Percentiles rank a stretch among this genome's conserved stretches.
phyloP scores from a whole-genome alignment of 2,329 filamentous ascomycete species.

The Xylariaceae sp. region DNA sequence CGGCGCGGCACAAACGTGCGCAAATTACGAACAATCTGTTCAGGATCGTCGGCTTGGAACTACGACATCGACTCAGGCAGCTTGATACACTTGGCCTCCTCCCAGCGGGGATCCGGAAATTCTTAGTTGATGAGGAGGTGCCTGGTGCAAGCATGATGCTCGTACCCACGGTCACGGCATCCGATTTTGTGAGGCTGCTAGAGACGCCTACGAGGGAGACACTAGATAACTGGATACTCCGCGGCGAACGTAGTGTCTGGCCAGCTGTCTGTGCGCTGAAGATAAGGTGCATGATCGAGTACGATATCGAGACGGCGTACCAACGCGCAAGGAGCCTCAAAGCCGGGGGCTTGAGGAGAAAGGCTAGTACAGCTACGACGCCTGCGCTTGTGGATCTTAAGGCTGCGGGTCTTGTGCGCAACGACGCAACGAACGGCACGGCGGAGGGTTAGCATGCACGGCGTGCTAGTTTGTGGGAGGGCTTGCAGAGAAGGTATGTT shows the following conservation, averaged over 20 bases:
- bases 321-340: conserved; percentile 67
- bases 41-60: conserved; percentile 68
- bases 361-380: conserved; percentile 29
- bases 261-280: conserved; percentile 79
- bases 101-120: conserved; percentile 64
- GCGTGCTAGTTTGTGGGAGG: too few species aligned
- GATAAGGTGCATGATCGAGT: conserved; percentile 79
- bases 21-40: conserved; percentile 57
- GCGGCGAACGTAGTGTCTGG: conserved; percentile 87
- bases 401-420: conserved; percentile 3
- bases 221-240: conserved; percentile 78
- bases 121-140: conserved; percentile 78
- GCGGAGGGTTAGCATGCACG: conserved; percentile 3
- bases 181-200: conserved; percentile 74
- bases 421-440: conserved; percentile 4
- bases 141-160: conserved; percentile 76
- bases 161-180: conserved; percentile 70
- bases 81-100: conserved; percentile 73
- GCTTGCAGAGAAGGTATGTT: too few species aligned
- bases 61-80: conserved; percentile 77
- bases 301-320: conserved; percentile 82
- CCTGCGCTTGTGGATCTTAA: conserved; percentile 6
- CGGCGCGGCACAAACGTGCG: conserved; percentile 54
- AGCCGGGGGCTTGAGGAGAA: conserved; percentile 47
- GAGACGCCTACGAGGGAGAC: conserved; percentile 74